phyloP scores from a whole-genome alignment of 2,329 filamentous ascomycete species.

The Ophiostoma novo-ulmi region DNA sequence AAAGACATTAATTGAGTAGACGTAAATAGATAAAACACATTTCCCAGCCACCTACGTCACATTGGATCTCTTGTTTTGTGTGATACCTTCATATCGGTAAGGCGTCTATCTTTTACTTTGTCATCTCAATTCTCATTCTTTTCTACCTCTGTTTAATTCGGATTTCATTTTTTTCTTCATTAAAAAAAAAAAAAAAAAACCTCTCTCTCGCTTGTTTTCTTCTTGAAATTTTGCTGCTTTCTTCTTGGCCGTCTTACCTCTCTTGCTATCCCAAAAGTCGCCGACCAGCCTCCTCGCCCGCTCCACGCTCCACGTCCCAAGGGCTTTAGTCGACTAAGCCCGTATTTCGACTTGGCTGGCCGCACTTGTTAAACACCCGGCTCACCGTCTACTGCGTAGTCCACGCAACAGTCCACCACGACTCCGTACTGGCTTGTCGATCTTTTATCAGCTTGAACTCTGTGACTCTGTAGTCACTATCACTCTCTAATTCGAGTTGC shows the following conservation, averaged over 20 bases:
- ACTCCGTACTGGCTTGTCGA: background rate
- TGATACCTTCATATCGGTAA: background rate
- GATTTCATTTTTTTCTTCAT: too few species aligned
- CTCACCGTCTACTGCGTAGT: background rate
- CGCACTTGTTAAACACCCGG: background rate
- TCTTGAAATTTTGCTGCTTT: background rate
- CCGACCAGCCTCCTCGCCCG: conserved; percentile 8
- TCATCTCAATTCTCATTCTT: too few species aligned
- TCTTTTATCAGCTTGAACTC: background rate
- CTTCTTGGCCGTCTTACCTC: background rate
- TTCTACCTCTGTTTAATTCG: too few species aligned
- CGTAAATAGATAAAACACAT: background rate
- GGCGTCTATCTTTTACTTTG: background rate
- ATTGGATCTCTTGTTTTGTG: conserved; percentile 2
- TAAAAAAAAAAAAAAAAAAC: too few species aligned
- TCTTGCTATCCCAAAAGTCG: background rate
- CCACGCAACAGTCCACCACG: background rate
- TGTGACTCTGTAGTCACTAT: background rate
- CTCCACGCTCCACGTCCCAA: background rate
- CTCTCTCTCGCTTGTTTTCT: background rate
- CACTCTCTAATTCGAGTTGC: too few species aligned
- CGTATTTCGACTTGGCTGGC: conserved; percentile 7
- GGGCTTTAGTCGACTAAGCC: background rate
- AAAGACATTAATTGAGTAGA: background rate
- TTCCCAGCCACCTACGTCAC: conserved; percentile 1